A percentile compares a stretch with the other conserved stretches of the same genome.
Conservation (phyloP, 2,329 filamentous ascomycete genomes). For the Claviceps spartinae region DNA sequence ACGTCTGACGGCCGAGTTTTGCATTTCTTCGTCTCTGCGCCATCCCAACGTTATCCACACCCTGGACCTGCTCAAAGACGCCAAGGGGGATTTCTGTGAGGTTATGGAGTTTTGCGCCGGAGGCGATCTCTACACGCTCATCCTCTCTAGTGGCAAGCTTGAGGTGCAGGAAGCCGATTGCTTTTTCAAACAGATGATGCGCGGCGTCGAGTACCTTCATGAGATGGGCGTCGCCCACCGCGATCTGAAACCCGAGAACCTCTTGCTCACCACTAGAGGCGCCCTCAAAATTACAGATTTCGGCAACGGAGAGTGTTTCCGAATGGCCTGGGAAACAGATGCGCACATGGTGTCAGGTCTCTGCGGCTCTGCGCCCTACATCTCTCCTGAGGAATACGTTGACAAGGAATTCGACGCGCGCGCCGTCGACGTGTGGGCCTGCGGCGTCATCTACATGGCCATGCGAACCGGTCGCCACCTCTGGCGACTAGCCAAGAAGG, state of each 20-base stretch:
- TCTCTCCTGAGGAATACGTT: constrained; percentile 89
- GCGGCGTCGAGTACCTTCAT: constrained; percentile 96
- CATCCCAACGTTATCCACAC: constrained; percentile 98
- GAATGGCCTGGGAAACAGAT: constrained; percentile 98
- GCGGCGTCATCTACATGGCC: constrained; percentile 98
- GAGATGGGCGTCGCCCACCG: constrained; percentile 98
- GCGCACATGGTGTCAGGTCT: constrained; percentile 96
- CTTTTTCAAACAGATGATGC: constrained; percentile 98
- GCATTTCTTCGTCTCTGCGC: constrained; percentile 90
- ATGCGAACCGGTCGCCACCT: constrained; percentile 94
- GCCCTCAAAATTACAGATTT: constrained; percentile 97
- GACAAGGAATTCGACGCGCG: constrained; percentile 94
- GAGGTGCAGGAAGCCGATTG: constrained; percentile 90
- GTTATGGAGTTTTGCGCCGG: constrained; percentile 99
- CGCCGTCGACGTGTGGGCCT: constrained; percentile 97
- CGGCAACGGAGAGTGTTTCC: constrained; percentile 96
- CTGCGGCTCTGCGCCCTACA: constrained; percentile 93
- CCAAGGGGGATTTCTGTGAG: constrained; percentile 95
- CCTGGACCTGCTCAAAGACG: constrained; percentile 83
- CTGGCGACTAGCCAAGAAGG: constrained; percentile 93
- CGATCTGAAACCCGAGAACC: constrained; percentile 91
- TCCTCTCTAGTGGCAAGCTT: constrained; percentile 81
- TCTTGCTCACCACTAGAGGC: constrained; percentile 83
- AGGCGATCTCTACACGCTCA: constrained; percentile 86
- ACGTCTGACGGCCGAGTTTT: constrained; percentile 91